Evolutionary conservation across 192 early-diverging fungal genomes (phyloP), one percentile per base, ranked within the genome.

Genomic region (Coemansia sp.): DNA sequence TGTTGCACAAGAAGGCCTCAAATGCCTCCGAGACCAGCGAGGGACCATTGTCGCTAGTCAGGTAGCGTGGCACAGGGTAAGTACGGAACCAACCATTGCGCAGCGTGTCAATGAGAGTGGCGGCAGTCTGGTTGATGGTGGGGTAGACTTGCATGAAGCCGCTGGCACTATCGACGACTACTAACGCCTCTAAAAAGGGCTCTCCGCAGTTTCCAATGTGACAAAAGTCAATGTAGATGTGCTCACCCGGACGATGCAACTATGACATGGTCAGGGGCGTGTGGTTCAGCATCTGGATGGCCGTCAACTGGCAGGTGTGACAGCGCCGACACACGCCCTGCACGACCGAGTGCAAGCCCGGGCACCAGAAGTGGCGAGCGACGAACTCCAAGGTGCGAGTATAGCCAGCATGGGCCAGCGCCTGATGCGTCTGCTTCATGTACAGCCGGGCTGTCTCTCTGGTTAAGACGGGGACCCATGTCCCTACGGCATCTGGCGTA

Each of bases 1-100:
- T 6, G 0, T 38, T 20, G 5, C 15, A 12, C 5, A 71, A 13
- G 56, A 67, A 74, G 1, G 59, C 15, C 3, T 9, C 5, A 39
- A 74, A 68, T 7, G 41, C 36, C 0, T 51, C 29, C 0, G 65
- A 70, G 11, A n/a, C 39, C 0, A 80, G 60, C 48, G 62, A 64
- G 1, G 42, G 51, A 9, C 61, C 68, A 41, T 80, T 80, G 65
- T 80, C 77, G 13, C 59, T 68, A 3, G 72, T 64, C 38, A 80
- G 17, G 13, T 22, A 2, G 7, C 3, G 12, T 0, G 69, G 72
- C 0, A 24, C 24, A 7, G 72, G 68, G 53, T 70, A 61, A 5
- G 12, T 24, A 4, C 2, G 6, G 15, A 74, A 65, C 72, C 77
- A 80, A 2, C 62, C 45, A 0, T 0, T 17, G 0, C 11, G 2